A percentile compares a stretch with the other conserved stretches of the same genome.
Evolutionary conservation across 2,329 filamentous ascomycete genomes (phyloP).

Genomic region (Alternaria alternata): DNA sequence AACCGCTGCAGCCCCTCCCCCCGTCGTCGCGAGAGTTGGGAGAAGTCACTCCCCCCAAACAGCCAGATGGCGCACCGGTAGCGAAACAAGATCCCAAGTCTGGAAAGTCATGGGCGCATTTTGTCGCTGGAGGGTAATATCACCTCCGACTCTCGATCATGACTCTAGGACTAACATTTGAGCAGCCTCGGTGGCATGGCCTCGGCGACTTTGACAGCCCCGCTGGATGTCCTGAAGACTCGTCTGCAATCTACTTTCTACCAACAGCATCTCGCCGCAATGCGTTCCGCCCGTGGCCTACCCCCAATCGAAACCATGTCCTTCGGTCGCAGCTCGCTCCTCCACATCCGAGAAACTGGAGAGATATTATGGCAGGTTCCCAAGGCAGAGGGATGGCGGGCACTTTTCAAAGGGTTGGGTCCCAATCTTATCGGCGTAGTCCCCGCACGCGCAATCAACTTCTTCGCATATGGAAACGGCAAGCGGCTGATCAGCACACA

Average conservation of each 20-base stretch:
- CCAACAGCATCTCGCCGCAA: constrained; percentile 78
- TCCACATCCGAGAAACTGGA: constrained; percentile 85
- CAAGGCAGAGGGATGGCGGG: constrained; percentile 80
- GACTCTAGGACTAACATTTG: constrained; percentile 23
- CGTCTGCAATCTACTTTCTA: constrained; percentile 95
- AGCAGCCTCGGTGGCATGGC: constrained; percentile 86
- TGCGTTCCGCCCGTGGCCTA: constrained; percentile 66
- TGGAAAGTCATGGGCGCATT: constrained; percentile 86
- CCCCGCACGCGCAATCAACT: constrained; percentile 89
- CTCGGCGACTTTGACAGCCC: constrained; percentile 88
- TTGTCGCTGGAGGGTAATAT: constrained; percentile 84
- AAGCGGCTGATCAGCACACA: constrained; percentile 81
- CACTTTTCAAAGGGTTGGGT: constrained; percentile 90
- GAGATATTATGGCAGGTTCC: constrained; percentile 86
- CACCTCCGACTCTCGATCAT: constrained; percentile 32
- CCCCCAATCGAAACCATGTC: constrained; percentile 66
- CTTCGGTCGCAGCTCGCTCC: constrained; percentile 69
- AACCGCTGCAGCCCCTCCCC: constrained; percentile 39
- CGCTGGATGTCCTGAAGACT: constrained; percentile 93
- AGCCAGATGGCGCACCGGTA: constrained; percentile 50
- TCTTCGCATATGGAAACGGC: constrained; percentile 91
- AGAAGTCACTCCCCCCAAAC: constrained; percentile 60
- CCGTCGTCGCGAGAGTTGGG: constrained; percentile 69
- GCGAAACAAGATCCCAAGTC: constrained; percentile 53
- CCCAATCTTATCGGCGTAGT: constrained; percentile 91